phyloP scores from a whole-genome alignment of 441 rosid genomes.

The Gossypium laxum region DNA sequence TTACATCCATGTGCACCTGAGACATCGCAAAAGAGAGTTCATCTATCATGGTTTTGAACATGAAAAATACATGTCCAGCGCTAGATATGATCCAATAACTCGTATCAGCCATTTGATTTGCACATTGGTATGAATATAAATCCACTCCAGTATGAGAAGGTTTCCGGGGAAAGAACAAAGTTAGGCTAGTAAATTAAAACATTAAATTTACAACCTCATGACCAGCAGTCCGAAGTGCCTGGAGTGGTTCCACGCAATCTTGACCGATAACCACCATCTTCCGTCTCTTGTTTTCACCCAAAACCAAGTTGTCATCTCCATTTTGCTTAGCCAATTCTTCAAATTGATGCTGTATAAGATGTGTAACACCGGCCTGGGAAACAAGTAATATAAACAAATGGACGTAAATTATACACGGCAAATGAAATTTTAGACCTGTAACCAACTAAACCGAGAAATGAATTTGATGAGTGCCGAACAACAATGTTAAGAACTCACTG shows the following conservation, averaged over 20 bases:
- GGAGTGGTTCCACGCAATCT: conserved; percentile 77
- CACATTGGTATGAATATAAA: not conserved
- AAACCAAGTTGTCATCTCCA: conserved; percentile 17
- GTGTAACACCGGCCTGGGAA: conserved; percentile 67
- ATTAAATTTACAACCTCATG: conserved; percentile 45
- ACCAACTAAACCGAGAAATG: not conserved
- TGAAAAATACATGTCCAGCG: not conserved
- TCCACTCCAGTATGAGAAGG: not conserved
- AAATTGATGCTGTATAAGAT: conserved; percentile 62
- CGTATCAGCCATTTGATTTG: not conserved
- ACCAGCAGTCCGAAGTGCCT: conserved; percentile 67
- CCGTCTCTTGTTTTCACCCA: conserved; percentile 40
- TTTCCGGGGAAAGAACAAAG: not conserved
- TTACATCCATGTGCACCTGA: conserved; percentile 6
- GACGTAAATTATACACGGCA: not conserved
- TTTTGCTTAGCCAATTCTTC: conserved; percentile 53
- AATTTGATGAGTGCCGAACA: not conserved
- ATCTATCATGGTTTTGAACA: not conserved
- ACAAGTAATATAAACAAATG: not conserved
- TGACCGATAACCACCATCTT: conserved; percentile 73
- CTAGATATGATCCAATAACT: not conserved
- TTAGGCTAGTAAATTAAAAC: not conserved
- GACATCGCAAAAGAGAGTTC: not conserved
- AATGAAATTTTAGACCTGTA: not conserved
- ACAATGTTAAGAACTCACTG: conserved; percentile 35